phyloP scores from a whole-genome alignment of 345 rosid genomes.

The Euphorbia lathyris region DNA sequence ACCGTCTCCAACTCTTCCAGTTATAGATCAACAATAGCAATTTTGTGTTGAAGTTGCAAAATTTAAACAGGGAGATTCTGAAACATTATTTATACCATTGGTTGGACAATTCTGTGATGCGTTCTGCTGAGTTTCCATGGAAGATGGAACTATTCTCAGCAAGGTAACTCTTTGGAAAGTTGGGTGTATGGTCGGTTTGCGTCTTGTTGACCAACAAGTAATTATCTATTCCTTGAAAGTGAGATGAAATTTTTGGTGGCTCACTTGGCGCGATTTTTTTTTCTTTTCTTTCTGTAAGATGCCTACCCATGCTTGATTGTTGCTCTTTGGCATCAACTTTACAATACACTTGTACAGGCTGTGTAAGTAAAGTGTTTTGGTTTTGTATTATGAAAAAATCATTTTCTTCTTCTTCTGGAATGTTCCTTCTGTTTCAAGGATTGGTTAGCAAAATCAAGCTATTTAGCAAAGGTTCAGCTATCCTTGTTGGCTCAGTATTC shows the following conservation, averaged over 20 bases:
- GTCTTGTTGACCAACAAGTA: conserved; percentile 8
- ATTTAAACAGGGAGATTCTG: background rate
- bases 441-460: background rate
- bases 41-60: conserved; percentile 12
- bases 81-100: background rate
- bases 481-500: too few species aligned
- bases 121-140: background rate
- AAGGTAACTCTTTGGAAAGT: background rate
- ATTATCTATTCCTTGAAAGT: background rate
- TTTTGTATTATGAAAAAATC: background rate
- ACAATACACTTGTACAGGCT: background rate
- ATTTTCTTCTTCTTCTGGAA: too few species aligned
- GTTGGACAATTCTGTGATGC: background rate
- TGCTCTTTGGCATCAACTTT: background rate
- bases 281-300: too few species aligned
- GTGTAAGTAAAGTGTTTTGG: background rate
- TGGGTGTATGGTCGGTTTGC: background rate
- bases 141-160: background rate
- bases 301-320: background rate
- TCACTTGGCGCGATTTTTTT: background rate
- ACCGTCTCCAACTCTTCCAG: conserved; percentile 62
- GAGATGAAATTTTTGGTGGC: conserved; percentile 2
- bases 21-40: conserved; percentile 40
- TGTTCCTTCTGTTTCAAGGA: background rate
- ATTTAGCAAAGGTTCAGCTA: too few species aligned